Conservation (phyloP, 768 basidiomycete genomes). For the Serendipita vermifera region DNA sequence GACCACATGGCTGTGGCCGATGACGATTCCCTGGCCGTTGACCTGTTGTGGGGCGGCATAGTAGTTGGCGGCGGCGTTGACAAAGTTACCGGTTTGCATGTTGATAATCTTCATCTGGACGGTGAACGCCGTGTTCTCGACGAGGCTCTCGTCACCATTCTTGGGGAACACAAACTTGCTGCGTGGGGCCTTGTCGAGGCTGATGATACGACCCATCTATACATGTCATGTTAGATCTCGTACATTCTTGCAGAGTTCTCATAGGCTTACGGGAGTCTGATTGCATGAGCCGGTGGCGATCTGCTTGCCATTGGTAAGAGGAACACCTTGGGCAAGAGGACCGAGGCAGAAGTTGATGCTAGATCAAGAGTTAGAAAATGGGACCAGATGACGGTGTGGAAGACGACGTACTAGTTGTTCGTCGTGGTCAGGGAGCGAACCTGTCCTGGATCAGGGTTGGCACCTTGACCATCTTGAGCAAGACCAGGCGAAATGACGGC, state of each 20-base stretch:
- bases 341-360: slow-evolving; percentile 11
- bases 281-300: slow-evolving; percentile 1
- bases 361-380: too few relatives aligned
- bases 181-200: slow-evolving; percentile 2
- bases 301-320: slow-evolving; percentile 11
- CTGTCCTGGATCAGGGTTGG: slow-evolving; percentile 31
- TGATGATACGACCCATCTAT: slow-evolving; percentile 8
- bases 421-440: slow-evolving; percentile 29
- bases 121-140: neutral
- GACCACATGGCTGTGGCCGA: slow-evolving; percentile 47
- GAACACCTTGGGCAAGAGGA: neutral
- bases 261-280: neutral
- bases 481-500: slow-evolving; percentile 35
- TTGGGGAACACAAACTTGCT: slow-evolving; percentile 9
- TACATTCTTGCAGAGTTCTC: too few relatives aligned
- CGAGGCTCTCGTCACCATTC: neutral
- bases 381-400: too few relatives aligned
- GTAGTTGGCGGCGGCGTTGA: slow-evolving; percentile 40
- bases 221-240: neutral
- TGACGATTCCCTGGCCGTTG: slow-evolving; percentile 37
- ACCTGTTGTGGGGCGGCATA: slow-evolving; percentile 46
- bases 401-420: too few relatives aligned
- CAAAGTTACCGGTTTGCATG: slow-evolving; percentile 43
- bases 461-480: slow-evolving; percentile 37
- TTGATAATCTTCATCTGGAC: slow-evolving; percentile 19